Base-by-base conservation (phyloP, 129 eudicot genomes). In the Kitagawia praeruptora region DNA sequence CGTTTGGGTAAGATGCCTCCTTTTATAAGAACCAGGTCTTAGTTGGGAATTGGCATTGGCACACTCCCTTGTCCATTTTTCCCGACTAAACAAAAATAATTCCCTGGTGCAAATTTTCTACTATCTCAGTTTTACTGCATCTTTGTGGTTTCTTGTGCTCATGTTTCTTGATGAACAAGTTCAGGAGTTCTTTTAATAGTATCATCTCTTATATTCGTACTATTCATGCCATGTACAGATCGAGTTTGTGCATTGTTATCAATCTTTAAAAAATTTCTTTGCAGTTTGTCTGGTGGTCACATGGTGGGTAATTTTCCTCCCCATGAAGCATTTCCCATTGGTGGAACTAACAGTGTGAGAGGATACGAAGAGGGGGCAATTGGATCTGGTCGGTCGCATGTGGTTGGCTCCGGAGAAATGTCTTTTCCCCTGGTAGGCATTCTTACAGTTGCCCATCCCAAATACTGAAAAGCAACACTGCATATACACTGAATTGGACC, bases 321-420 rank as follows among this genome's bases (percentile, higher is more conserved):
- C 3, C 97, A 92, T 84, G 99, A 95, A 87, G 99, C 99, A 80
- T 95, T 92, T 80, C 87, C 94, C 14, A 89, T 95, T 76, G 99
- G 99, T 79, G 99, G 99, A 80, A 95, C 97, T 70, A 95, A 95
- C 83, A 92, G 96, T 53, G 99, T 95, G 42, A 87, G 99, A 85
- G 99, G 99, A 34, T 95, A 95, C 82, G 99, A 95, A 89, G 99
- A 95, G 86, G 99, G 99, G 48, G 92, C 91, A 21, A 96, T 95
- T 82, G 97, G 97, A 71, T 92, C 99, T 0, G 97, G 99, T 31
- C 92, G 99, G 31, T 95, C 99, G 21, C 92, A 87, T 81, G 94
- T 78, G 74, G 96, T 92, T 84, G 97, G 97, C 78, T 87, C 96
- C 76, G 97, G 96, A 89, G 99, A 95, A 84, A 70, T 95, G 42